Evolutionary conservation across 1,284 basidiomycete species (phyloP), one percentile per base, ranked within the genome.

Genomic region (Rhodotorula sp.): DNA sequence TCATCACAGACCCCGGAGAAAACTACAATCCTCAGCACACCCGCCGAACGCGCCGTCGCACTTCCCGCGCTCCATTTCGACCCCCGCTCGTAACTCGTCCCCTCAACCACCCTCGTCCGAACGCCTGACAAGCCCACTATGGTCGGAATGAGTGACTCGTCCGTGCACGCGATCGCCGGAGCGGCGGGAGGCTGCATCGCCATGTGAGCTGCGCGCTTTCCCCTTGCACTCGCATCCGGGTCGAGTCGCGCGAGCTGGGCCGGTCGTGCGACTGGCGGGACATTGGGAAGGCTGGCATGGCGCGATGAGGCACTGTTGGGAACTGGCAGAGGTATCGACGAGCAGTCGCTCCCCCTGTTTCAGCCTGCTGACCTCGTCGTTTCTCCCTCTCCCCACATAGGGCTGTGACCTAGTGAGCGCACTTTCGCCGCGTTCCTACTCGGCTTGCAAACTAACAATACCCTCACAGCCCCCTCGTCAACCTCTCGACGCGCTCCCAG

Each of bases 401-500:
- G 52, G 52, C 52, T 18, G 53, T 62, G 37, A 62, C 30, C 34
- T 44, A 44, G 40, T 44, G 16, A 11, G 40, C 30, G 10, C 16
- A n/a, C 24, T 24, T 26, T n/a, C 11, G 9, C 4, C 4, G 5
- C 28, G 13, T 16, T 7, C 5, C 9, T 24, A 5, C 15, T 47
- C 50, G 47, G 71, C 66, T 11, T 13, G 40, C 40, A 18, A 44
- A 13, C 40, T 44, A 7, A 44, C 40, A 44, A 3, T 44, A 13
- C 5, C 15, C 40, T 13, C 11, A 44, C 40, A 71, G 81, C 79
- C 95, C 95, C 13, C 85, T 99, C 46, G 88, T 97, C 72, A 91
- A 93, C 79, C 83, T 98, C 47, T 94, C 92, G 7, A 98, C 94
- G 1, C 87, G 94, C 59, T 92, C 94, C 2, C 94, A 94, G 13